Evolutionary conservation across 225 moss, liverwort and hornwort genomes (phyloP), one percentile per base, ranked within the genome.

Genomic region (Thuidium tamariscinum): DNA sequence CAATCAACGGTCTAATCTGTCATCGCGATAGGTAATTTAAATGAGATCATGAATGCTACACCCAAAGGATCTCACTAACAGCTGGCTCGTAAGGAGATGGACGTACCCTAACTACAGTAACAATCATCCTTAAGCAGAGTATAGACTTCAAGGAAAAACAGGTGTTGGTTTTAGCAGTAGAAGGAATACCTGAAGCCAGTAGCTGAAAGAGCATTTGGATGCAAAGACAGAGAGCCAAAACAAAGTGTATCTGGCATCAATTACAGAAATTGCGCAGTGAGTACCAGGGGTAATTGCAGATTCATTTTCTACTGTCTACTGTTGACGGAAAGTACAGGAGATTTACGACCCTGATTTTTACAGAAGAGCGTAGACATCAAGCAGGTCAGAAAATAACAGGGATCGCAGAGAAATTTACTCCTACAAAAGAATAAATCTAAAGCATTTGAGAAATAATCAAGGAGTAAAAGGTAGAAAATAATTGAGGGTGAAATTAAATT

Each of bases 201-300:
- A 98, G 83, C 98, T 98, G 92, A 98, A 98, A 77, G 95, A 85
- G 87, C 93, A 95, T 85, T 98, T 98, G 85, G 93, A 95, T 54
- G 87, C 91, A 64, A 95, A 79, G 82, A 98, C 91, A 70, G 94
- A 89, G 81, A 98, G 79, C 98, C 98, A 98, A 92, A 98, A 98
- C 82, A 98, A 77, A 25, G 95, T 89, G 85, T 98, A 98, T 83
- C 98, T 98, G 95, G 70, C 88, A 83, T 74, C 71, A 84, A 76
- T 80, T 52, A 80, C 55, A 81, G 49, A 87, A 75, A 27, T 8
- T 65, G 10, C 19, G 26, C 34, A 17, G 37, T 65, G 42, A 78
- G 89, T 59, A 82, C 73, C 41, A 68, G 59, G 39, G 81, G 60
- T 57, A 77, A 74, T 77, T 81, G 30, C 39, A 81, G 75, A 48